These are phyloP conservation scores for Fraxinus greggii DNA, from an alignment of 305 asterid species.

Conservation along the genomic window DNA sequence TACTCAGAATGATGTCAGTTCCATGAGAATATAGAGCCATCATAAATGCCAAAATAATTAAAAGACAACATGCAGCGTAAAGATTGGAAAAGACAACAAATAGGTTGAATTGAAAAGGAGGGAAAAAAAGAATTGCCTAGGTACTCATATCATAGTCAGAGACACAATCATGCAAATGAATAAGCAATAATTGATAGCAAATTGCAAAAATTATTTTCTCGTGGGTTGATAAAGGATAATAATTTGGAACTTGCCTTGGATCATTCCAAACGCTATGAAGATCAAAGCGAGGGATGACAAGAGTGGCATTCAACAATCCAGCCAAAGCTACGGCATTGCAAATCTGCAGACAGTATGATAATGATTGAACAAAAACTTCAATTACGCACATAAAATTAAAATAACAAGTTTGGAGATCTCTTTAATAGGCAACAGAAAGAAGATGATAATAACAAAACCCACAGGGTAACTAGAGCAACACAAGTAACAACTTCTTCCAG, in stretches of 20 bases:
- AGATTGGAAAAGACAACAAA: background rate
- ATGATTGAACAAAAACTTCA: background rate
- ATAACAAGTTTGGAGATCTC: background rate
- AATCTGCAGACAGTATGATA: conserved; percentile 43
- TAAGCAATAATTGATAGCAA: background rate
- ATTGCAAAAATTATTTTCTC: background rate
- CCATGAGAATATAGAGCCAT: background rate
- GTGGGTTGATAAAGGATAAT: background rate
- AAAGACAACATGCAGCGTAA: background rate
- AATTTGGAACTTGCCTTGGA: conserved; percentile 53
- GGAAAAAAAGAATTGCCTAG: background rate
- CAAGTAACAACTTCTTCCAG: background rate
- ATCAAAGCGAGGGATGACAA: conserved; percentile 76
- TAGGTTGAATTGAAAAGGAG: background rate
- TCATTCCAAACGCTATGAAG: conserved; percentile 83
- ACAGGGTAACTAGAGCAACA: background rate
- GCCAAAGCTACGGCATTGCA: conserved; percentile 94
- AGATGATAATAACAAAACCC: background rate
- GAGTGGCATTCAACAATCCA: conserved; percentile 70
- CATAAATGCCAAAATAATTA: background rate
- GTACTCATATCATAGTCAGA: background rate
- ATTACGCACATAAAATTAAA: background rate
- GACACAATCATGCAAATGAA: background rate
- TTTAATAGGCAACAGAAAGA: background rate
- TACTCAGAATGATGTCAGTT: background rate